Evolutionary conservation across 192 early-diverging fungal genomes (phyloP).

Genomic region (Powellomyces hirtus): DNA sequence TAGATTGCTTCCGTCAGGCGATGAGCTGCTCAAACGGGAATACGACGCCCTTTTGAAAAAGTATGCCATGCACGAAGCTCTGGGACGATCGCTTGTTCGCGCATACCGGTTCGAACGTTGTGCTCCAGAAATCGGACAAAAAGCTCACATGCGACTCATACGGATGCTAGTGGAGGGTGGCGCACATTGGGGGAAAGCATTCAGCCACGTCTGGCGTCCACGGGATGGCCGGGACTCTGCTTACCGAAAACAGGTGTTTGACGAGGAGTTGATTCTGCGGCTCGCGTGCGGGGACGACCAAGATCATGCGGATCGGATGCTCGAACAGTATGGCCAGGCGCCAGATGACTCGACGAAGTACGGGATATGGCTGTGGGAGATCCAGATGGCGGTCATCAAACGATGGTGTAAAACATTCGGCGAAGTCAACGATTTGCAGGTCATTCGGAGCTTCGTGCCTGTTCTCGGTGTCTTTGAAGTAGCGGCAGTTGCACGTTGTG

Average conservation of each 20-base stretch:
- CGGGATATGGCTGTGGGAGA: neutral
- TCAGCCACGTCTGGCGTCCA: neutral
- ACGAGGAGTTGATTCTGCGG: neutral
- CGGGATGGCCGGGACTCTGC: conserved; percentile 10
- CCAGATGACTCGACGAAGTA: neutral
- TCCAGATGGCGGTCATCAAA: neutral
- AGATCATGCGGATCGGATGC: conserved; percentile 43
- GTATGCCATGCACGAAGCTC: neutral
- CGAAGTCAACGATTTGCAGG: neutral
- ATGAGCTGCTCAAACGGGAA: neutral
- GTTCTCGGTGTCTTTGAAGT: conserved; percentile 22
- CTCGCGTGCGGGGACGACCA: conserved; percentile 32
- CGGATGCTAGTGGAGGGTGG: neutral
- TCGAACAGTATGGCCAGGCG: conserved; percentile 25
- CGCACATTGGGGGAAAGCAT: neutral
- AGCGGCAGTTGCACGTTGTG: neutral
- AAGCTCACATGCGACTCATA: neutral
- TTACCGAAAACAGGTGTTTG: neutral
- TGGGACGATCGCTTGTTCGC: neutral
- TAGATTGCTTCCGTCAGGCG: neutral
- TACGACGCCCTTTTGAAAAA: neutral
- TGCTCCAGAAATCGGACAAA: neutral
- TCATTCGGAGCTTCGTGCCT: conserved; percentile 1
- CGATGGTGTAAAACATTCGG: conserved; percentile 14
- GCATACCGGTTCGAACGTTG: neutral